Base-by-base conservation (phyloP, 2,329 filamentous ascomycete species). In the Colletotrichum sp. region DNA sequence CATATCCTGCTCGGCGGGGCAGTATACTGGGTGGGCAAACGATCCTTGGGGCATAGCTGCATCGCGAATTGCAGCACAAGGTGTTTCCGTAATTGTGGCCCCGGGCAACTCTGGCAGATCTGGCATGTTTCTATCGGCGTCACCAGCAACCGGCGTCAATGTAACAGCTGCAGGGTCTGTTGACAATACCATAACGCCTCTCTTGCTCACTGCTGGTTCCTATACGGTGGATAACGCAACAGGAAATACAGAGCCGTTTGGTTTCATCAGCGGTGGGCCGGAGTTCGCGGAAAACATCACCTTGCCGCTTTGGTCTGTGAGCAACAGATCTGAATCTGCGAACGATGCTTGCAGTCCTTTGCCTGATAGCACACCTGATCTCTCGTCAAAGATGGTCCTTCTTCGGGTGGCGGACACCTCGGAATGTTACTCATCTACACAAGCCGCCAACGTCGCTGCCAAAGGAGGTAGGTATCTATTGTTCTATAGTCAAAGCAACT, bases 351-450 rank as follows among this genome's bases (percentile, higher is more conserved):
- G 82, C 65, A 12, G 73, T 15, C 75, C 80, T 3, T 80, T 81
- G 36, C 78, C 79, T 2, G 75, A 72, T 4, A 76, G 71, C 36
- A 78, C 78, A 0, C 84, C 86, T 4, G 83, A 87, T 77, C 82
- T 89, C 9, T 82, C 84, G 6, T 78, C 81, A 4, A 82, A 83
- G 52, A 80, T 88, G 24, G 86, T 88, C 10, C 81, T 88, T 5
- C 81, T 89, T 48, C 83, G 83, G 9, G 82, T 82, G 30, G 84
- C 83, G 8, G 26, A 73, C 13, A 60, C 36, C 3, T 48, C 62
- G 69, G 81, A 78, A 16, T 87, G 85, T 77, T 82, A 82, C 10
- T 82, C 82, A 26, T 78, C 80, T 16, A 77, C 80, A 10, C 86
- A 88, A 78, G 83, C 83, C 16, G 74, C 77, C 13, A 86, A 88